Evolutionary conservation across 2,329 filamentous ascomycete genomes (phyloP).

Genomic region (Thielaviopsis populi): DNA sequence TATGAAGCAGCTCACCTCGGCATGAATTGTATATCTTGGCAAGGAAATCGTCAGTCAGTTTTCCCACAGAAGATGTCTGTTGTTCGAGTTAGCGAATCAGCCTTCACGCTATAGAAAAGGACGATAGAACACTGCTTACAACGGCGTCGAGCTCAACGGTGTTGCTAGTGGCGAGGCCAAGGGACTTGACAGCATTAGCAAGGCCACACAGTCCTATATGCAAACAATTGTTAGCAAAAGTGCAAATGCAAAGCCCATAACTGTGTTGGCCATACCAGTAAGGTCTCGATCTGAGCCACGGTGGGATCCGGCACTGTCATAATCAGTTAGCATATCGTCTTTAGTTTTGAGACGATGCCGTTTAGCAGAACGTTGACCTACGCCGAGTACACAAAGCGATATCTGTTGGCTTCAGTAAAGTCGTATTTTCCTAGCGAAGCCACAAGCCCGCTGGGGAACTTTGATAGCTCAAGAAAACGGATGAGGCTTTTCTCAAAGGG

Average conservation of each 20-base stretch:
- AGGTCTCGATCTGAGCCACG: slow-evolving; percentile 29
- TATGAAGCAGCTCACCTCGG: slow-evolving; percentile 29
- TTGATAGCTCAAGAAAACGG: slow-evolving; percentile 54
- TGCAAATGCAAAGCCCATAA: slow-evolving; percentile 7
- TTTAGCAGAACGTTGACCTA: slow-evolving; percentile 29
- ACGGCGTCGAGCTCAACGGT: slow-evolving; percentile 58
- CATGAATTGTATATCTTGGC: slow-evolving; percentile 38
- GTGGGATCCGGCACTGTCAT: slow-evolving; percentile 40
- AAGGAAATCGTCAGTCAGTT: slow-evolving; percentile 54
- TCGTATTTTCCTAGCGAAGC: slow-evolving; percentile 63
- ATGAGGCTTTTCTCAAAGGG: slow-evolving; percentile 55
- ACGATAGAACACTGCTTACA: slow-evolving; percentile 29
- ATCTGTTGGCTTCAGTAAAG: slow-evolving; percentile 53
- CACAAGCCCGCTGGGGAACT: slow-evolving; percentile 48
- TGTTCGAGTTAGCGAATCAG: neutral
- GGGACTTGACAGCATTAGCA: slow-evolving; percentile 45
- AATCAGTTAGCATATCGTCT: slow-evolving; percentile 18
- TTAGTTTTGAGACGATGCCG: too few species aligned
- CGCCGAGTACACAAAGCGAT: slow-evolving; percentile 80
- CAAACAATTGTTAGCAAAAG: slow-evolving; percentile 17
- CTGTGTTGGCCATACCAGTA: slow-evolving; percentile 25
- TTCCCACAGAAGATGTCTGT: slow-evolving; percentile 68
- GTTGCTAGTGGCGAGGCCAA: slow-evolving; percentile 43
- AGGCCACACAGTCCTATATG: slow-evolving; percentile 57
- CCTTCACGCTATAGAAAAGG: neutral